Evolutionary conservation across 768 basidiomycete species (phyloP).

Genomic region (Suillus spraguei): DNA sequence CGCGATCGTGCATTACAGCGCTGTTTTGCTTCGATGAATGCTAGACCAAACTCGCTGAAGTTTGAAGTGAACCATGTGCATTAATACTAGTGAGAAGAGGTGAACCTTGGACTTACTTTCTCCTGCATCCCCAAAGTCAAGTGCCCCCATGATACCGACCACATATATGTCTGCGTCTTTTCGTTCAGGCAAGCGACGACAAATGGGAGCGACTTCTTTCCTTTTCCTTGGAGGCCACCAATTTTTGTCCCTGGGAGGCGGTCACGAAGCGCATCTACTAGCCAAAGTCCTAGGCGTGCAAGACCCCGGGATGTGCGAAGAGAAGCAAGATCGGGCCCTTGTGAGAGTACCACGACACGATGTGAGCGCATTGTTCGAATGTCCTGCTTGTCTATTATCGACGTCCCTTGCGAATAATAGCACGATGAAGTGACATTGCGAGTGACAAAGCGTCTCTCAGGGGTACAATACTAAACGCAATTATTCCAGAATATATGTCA

Average conservation of each 20-base stretch:
- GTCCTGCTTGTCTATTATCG: constrained; percentile 94
- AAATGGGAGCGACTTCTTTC: constrained; percentile 79
- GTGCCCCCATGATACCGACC: constrained; percentile 89
- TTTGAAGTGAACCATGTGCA: constrained; percentile 10
- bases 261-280: constrained; percentile 92
- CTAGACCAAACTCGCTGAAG: constrained; percentile 78
- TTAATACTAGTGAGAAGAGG: background rate
- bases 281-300: constrained; percentile 90
- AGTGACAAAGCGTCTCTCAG: constrained; percentile 79
- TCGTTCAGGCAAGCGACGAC: constrained; percentile 93
- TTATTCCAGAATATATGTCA: background rate
- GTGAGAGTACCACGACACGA: constrained; percentile 85
- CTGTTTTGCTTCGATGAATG: constrained; percentile 84
- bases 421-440: constrained; percentile 89
- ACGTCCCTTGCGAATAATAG: constrained; percentile 93
- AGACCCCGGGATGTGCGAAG: constrained; percentile 92
- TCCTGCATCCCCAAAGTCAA: constrained; percentile 87
- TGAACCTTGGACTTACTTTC: constrained; percentile 64
- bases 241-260: constrained; percentile 56
- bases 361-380: constrained; percentile 88
- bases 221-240: constrained; percentile 39
- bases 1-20: constrained; percentile 75
- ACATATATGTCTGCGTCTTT: constrained; percentile 77
- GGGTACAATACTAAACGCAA: constrained; percentile 56
- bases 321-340: constrained; percentile 94